Conservation (phyloP, 1,139 yeast genomes). For the Candida pseudoviswanathii region DNA sequence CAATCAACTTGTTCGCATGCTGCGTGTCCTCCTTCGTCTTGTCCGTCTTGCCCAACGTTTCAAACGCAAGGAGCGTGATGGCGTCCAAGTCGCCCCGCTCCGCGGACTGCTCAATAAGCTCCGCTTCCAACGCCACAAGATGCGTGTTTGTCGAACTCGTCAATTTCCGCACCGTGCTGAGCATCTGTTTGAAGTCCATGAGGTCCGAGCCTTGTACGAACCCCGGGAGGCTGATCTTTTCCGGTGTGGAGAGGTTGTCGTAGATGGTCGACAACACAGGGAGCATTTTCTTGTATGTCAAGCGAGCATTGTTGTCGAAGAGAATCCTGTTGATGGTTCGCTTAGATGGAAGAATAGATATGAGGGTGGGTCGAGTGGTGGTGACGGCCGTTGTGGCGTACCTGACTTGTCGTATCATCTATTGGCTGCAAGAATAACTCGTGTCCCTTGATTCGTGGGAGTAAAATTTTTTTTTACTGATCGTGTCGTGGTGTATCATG, state of each 20-base stretch:
- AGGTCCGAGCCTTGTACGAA: slow-evolving; percentile 58
- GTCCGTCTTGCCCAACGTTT: slow-evolving; percentile 40
- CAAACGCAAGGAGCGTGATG: slow-evolving; percentile 68
- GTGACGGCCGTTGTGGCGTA: neutral
- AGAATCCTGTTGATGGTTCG: slow-evolving; percentile 57
- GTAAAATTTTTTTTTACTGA: too few relatives aligned
- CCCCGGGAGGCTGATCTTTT: slow-evolving; percentile 38
- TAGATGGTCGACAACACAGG: slow-evolving; percentile 57
- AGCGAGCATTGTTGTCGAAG: slow-evolving; percentile 65
- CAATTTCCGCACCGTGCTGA: slow-evolving; percentile 61
- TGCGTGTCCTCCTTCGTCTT: slow-evolving; percentile 53
- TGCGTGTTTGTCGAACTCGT: slow-evolving; percentile 61
- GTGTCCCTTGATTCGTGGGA: too few relatives aligned
- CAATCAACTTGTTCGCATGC: slow-evolving; percentile 66
- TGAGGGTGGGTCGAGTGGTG: slow-evolving; percentile 41
- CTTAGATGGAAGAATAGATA: slow-evolving; percentile 59
- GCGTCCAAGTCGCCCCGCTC: slow-evolving; percentile 84
- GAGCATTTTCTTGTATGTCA: slow-evolving; percentile 53
- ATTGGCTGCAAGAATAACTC: neutral
- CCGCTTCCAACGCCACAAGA: slow-evolving; percentile 64
- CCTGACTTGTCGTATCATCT: neutral
- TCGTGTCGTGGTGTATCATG: neutral
- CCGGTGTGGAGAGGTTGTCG: slow-evolving; percentile 40
- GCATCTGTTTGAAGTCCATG: slow-evolving; percentile 66
- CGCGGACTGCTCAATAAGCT: slow-evolving; percentile 77